These are phyloP conservation scores for Candida silvatica DNA, from an alignment of 805 yeast species.

Conservation along the genomic window DNA sequence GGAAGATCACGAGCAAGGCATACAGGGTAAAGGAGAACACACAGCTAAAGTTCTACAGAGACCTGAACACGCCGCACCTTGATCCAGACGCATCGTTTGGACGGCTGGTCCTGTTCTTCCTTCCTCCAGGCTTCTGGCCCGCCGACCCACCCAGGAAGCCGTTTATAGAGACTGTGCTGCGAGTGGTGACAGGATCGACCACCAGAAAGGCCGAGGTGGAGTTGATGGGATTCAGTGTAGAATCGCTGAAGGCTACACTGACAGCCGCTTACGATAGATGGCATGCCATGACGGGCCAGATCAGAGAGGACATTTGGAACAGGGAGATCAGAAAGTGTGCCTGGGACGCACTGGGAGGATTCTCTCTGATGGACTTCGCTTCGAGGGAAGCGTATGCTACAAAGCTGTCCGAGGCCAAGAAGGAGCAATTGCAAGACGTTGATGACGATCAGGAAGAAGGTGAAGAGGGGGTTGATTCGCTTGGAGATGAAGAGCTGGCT, in stretches of 20 bases:
- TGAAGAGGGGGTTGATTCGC: constrained; percentile 3
- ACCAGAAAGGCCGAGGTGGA: constrained; percentile 12
- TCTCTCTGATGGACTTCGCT: constrained; percentile 35
- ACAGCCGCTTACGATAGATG: constrained; percentile 38
- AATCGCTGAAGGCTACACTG: no score
- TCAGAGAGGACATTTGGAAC: no score
- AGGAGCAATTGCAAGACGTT: constrained; percentile 3
- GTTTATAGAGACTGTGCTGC: constrained; percentile 37
- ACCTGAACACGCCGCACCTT: constrained; percentile 29
- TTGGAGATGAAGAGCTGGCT: constrained; percentile 20
- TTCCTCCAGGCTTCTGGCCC: constrained; percentile 41
- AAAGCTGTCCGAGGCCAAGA: constrained; percentile 15
- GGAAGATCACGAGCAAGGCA: constrained; percentile 34
- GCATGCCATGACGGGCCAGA: constrained; percentile 28
- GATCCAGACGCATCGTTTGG: constrained; percentile 41
- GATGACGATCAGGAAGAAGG: neutral
- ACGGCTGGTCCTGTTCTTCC: constrained; percentile 36
- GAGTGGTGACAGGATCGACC: constrained; percentile 19
- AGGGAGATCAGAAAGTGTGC: constrained; percentile 36
- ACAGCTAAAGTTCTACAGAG: constrained; percentile 26
- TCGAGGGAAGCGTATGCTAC: constrained; percentile 32
- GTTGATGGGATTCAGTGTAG: no score
- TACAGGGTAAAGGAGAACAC: constrained; percentile 31
- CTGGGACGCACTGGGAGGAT: constrained; percentile 31
- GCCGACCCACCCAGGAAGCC: constrained; percentile 41